Conservation (phyloP, 1,139 yeast species). For the Diutina rugosa region DNA sequence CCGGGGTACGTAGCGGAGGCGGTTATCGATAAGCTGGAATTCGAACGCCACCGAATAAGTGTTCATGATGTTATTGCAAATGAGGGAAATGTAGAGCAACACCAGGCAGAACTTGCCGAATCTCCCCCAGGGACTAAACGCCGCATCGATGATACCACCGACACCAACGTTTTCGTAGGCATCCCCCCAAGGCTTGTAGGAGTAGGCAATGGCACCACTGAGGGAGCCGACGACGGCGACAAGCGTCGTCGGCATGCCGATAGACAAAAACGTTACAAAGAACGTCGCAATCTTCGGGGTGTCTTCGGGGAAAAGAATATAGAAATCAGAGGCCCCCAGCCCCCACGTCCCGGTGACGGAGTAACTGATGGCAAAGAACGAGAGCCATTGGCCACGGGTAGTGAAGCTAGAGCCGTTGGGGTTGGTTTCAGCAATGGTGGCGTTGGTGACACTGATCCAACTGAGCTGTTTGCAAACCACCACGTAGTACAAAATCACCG, state of each 20-base stretch:
- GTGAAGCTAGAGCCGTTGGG: not conserved
- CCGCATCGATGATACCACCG: conserved; percentile 13
- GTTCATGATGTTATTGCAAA: conserved; percentile 25
- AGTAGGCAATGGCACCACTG: conserved; percentile 14
- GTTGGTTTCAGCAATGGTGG: conserved; percentile 8
- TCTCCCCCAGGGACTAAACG: conserved; percentile 14
- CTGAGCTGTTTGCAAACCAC: conserved; percentile 11
- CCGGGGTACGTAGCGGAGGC: conserved; percentile 12
- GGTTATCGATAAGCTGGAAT: conserved; percentile 12
- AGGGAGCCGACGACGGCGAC: conserved; percentile 13
- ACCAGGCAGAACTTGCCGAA: conserved; percentile 22
- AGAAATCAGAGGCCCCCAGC: conserved; percentile 16
- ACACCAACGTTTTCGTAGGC: conserved; percentile 12
- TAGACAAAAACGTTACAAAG: conserved; percentile 12
- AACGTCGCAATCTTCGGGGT: conserved; percentile 11
- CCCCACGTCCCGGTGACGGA: conserved; percentile 19
- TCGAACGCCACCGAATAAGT: conserved; percentile 16
- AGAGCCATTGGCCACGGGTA: conserved; percentile 13
- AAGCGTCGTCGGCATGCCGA: conserved; percentile 14
- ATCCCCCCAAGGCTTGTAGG: conserved; percentile 13
- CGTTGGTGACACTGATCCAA: conserved; percentile 8
- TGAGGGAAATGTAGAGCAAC: conserved; percentile 19
- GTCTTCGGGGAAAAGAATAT: conserved; percentile 13
- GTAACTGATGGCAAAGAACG: conserved; percentile 15
- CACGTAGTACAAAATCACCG: conserved; percentile 12